A percentile compares a stretch with the other conserved stretches of the same genome.
These are phyloP conservation scores for Pseudoturritis turrita DNA, from an alignment of 345 rosid species.

Conservation along the genomic window DNA sequence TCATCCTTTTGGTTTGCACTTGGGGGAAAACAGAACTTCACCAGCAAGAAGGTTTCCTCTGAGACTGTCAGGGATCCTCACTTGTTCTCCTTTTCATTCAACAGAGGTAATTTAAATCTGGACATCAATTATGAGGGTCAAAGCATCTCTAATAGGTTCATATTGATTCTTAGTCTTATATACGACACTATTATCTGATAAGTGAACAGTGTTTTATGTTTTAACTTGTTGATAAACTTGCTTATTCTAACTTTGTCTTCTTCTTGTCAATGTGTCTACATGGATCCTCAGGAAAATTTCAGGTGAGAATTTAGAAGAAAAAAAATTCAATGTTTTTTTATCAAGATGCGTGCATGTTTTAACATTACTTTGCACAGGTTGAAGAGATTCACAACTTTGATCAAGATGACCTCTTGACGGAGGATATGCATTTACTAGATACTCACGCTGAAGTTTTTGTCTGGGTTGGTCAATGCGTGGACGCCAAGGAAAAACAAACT, in stretches of 20 bases:
- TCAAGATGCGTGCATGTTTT: slow-evolving; percentile 19
- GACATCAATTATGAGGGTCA: not conserved
- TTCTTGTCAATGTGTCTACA: slow-evolving; percentile 23
- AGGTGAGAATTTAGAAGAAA: slow-evolving; percentile 55
- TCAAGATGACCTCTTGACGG: slow-evolving; percentile 95
- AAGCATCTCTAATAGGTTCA: not conserved
- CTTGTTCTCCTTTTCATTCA: slow-evolving; percentile 64
- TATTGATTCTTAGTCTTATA: not conserved
- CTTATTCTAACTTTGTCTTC: slow-evolving; percentile 8
- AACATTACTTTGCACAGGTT: slow-evolving; percentile 48
- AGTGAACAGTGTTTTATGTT: slow-evolving; percentile 34
- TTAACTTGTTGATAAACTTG: slow-evolving; percentile 12
- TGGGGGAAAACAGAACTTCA: slow-evolving; percentile 94
- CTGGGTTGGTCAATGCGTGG: slow-evolving; percentile 93
- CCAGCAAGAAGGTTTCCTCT: slow-evolving; percentile 57
- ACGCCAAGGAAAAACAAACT: slow-evolving; percentile 78
- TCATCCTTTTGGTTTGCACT: slow-evolving; percentile 94
- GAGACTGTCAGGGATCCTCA: slow-evolving; percentile 85
- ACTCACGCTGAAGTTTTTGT: slow-evolving; percentile 94
- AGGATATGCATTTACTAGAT: slow-evolving; percentile 87
- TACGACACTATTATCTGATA: slow-evolving; percentile 3
- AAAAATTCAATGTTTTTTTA: not conserved
- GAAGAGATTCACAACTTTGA: slow-evolving; percentile 90
- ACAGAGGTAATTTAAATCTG: slow-evolving; percentile 43
- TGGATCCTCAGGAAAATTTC: slow-evolving; percentile 73